Evolutionary conservation across 495 filamentous ascomycete species (phyloP).

Genomic region (Cairneyella variabilis): DNA sequence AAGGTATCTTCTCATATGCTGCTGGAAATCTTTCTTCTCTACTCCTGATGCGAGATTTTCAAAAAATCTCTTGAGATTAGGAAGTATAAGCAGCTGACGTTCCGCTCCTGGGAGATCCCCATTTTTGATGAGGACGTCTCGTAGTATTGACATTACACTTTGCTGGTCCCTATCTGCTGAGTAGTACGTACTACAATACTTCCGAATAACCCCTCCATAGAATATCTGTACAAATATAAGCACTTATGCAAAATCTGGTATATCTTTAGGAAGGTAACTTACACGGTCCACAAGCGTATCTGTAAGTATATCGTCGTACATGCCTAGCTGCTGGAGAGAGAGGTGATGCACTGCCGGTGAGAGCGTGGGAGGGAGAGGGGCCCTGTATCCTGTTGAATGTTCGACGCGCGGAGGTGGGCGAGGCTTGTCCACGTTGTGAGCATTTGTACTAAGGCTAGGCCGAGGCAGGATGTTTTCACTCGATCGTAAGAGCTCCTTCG

Average conservation of each 20-base stretch:
- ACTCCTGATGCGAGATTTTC: background rate
- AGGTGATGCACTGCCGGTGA: background rate
- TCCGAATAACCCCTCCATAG: background rate
- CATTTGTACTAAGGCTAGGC: no score
- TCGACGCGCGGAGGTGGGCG: no score
- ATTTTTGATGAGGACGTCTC: background rate
- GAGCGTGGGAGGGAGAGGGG: no score
- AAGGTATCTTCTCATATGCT: slow-evolving; percentile 1
- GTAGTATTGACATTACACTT: slow-evolving; percentile 1
- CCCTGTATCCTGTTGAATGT: no score
- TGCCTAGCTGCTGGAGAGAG: background rate
- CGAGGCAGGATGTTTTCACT: no score
- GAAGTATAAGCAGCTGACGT: background rate
- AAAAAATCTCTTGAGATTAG: background rate
- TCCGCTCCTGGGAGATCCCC: background rate
- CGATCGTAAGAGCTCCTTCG: no score
- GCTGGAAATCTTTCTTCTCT: background rate
- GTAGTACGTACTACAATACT: background rate
- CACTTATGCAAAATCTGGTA: background rate
- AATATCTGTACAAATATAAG: background rate
- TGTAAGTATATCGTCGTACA: background rate
- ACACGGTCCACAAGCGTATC: background rate
- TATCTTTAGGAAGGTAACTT: background rate
- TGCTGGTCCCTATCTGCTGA: background rate
- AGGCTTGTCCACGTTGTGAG: no score